Percentiles rank a stretch among this genome's conserved stretches.
Evolutionary conservation across 345 rosid genomes (phyloP).

Genomic region (Brassica incana): DNA sequence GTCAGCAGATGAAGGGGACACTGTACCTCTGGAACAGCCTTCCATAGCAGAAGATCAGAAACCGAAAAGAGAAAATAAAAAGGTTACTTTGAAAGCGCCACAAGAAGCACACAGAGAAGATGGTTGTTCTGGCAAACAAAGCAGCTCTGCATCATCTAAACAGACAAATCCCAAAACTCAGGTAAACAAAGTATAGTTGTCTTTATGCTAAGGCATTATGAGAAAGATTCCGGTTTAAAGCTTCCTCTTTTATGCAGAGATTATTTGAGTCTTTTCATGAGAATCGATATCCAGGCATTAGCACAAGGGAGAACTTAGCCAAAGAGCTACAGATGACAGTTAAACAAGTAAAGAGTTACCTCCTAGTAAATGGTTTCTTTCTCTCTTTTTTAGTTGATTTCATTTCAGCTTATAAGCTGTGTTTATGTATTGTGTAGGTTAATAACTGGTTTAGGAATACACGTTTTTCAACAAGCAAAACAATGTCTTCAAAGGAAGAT

Average conservation of each 20-base stretch:
- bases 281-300: slow-evolving; percentile 70
- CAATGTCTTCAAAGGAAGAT: slow-evolving; percentile 32
- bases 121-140: slow-evolving; percentile 18
- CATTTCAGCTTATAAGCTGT: slow-evolving; percentile 7
- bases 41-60: slow-evolving; percentile 23
- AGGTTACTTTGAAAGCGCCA: not conserved
- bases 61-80: slow-evolving; percentile 31
- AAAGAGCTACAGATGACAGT: slow-evolving; percentile 61
- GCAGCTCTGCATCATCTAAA: slow-evolving; percentile 24
- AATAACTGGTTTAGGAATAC: slow-evolving; percentile 77
- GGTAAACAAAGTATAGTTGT: slow-evolving; percentile 45
- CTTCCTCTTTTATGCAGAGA: slow-evolving; percentile 46
- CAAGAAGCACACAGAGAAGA: slow-evolving; percentile 20
- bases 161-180: slow-evolving; percentile 36
- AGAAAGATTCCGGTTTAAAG: not conserved
- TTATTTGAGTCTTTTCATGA: slow-evolving; percentile 55
- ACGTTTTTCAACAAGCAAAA: slow-evolving; percentile 46
- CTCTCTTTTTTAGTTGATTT: not conserved
- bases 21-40: slow-evolving; percentile 31
- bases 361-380: not conserved
- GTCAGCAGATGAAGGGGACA: slow-evolving; percentile 43
- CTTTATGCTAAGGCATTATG: not conserved
- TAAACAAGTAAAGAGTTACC: slow-evolving; percentile 53
- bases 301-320: slow-evolving; percentile 59
- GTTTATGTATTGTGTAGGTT: slow-evolving; percentile 50